A percentile compares a stretch with the other conserved stretches of the same genome.
These are phyloP conservation scores for Metarhizium brunneum DNA, from an alignment of 2,329 filamentous ascomycete species.

Conservation along the genomic window DNA sequence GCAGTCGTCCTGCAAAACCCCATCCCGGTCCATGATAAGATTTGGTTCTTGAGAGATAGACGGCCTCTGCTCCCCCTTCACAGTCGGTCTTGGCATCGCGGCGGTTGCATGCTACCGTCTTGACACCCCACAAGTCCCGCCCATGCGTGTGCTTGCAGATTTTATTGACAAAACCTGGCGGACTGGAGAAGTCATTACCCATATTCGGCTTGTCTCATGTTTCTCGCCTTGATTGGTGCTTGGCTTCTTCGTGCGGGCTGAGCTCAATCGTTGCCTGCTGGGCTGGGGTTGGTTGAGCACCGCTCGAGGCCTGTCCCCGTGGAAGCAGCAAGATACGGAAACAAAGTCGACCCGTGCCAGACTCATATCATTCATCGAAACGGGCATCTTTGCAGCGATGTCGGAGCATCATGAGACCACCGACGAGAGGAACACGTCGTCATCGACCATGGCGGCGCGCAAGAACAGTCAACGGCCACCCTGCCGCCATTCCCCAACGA, in stretches of 20 bases:
- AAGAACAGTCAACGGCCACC: background rate
- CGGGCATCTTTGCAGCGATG: background rate
- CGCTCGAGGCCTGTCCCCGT: background rate
- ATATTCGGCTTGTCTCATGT: background rate
- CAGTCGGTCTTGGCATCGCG: too few species aligned
- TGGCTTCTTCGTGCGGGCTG: background rate
- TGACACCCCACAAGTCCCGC: too few species aligned
- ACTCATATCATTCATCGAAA: background rate
- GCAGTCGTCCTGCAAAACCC: too few species aligned
- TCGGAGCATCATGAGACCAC: background rate
- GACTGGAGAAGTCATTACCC: too few species aligned
- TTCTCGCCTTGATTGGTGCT: background rate
- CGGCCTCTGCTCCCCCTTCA: too few species aligned
- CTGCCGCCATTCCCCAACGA: background rate
- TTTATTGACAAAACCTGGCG: too few species aligned
- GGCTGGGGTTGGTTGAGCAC: background rate
- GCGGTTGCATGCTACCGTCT: too few species aligned
- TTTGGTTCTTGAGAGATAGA: too few species aligned
- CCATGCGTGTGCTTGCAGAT: too few species aligned
- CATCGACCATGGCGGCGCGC: background rate
- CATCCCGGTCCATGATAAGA: too few species aligned
- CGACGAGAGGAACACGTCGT: background rate
- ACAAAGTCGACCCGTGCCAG: background rate
- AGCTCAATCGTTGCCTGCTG: too few species aligned
- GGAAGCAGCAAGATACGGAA: background rate